These are phyloP conservation scores for Casaregolazyma suthepensis DNA, from an alignment of 1,139 yeast genomes.

Conservation along the genomic window DNA sequence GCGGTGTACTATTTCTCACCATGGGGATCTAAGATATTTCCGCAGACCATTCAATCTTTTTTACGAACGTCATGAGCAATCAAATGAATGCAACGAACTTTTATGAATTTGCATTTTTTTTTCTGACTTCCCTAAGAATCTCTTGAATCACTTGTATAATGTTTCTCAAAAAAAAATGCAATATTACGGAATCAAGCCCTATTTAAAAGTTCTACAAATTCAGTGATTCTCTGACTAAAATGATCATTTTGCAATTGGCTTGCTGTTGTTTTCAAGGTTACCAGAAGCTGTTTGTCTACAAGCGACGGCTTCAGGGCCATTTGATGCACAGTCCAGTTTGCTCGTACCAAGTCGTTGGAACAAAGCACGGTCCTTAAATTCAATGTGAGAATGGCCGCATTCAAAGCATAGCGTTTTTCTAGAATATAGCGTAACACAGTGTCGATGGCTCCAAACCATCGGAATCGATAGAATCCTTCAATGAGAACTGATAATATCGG, in stretches of 20 bases:
- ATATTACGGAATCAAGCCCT: background rate
- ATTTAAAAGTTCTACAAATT: background rate
- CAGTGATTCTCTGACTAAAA: background rate
- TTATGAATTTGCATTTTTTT: background rate
- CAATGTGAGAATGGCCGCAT: conserved; percentile 18
- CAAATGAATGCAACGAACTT: background rate
- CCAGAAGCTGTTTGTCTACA: conserved; percentile 1
- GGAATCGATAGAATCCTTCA: conserved; percentile 22
- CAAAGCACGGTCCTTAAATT: conserved; percentile 21
- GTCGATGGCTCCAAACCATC: conserved; percentile 21
- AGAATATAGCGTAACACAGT: conserved; percentile 20
- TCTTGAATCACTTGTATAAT: background rate
- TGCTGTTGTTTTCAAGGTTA: conserved; percentile 1
- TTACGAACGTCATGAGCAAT: background rate
- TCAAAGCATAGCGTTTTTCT: conserved; percentile 14
- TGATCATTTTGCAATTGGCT: background rate
- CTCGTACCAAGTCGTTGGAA: conserved; percentile 18
- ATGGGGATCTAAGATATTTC: conserved; percentile 15
- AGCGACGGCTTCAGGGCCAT: background rate
- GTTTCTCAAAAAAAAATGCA: background rate
- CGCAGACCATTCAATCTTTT: background rate
- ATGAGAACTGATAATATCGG: conserved; percentile 15
- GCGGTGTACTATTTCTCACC: conserved; percentile 19
- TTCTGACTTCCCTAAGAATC: background rate
- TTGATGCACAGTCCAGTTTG: conserved; percentile 21